Base-by-base conservation (phyloP, 192 early-diverging fungal genomes). In the Piromyces sp. region DNA sequence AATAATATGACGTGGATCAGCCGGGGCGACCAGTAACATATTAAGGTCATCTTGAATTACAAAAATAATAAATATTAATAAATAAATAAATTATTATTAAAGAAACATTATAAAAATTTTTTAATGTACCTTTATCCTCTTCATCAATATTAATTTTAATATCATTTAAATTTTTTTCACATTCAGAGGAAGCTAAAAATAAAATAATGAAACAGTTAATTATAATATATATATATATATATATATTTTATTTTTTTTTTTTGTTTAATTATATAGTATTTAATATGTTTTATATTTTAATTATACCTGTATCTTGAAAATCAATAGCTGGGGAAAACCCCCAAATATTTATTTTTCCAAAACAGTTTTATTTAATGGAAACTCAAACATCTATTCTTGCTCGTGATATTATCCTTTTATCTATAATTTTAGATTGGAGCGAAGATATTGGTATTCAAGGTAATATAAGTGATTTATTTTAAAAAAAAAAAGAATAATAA, bases 291-390 rank as follows among this genome's bases (percentile, higher is more conserved):
- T 22, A 22, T 51, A 17, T 22, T 22, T 51, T 22, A 22, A 22
- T 22, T 22, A 17, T 68, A 68, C 51, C 51, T 11, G 51, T 68
- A 68, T 68, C 51, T 68, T 68, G 51, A 26, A 68, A n/a, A 68
- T 68, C 51, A 68, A 68, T 5, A 11, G 51, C 51, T n/a, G 51
- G 51, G 9, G 51, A 68, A 68, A 68, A 68, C 22, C 51, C 51
- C 51, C 51, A n/a, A n/a, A n/a, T n/a, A n/a, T 33, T 6, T 6
- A 33, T 33, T 33, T 33, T 33, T 6, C 9, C 14, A n/a, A n/a
- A 31, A 29, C 81, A 92, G 89, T 89, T 91, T 79, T 84, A 87
- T 51, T 85, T 92, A 29, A 81, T 91, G 29, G 91, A 92, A 81
- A 42, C 87, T 5, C 88, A 91, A 82, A 81, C 84, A 1, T 82